Conservation (phyloP, 257 asterid genomes). For the Solanum pinnatisectum region DNA sequence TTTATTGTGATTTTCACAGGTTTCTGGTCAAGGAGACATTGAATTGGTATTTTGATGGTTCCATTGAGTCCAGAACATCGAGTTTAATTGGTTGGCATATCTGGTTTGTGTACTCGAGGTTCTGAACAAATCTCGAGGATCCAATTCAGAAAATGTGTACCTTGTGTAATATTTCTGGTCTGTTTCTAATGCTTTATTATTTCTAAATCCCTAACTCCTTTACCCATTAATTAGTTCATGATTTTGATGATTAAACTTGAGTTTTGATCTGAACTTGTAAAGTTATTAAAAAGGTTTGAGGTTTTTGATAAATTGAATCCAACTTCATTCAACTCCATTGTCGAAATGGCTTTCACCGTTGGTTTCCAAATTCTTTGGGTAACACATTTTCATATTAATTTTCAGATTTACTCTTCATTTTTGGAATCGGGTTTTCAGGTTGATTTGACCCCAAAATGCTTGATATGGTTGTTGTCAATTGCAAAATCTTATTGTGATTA, state of each 20-base stretch:
- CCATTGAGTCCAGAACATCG: not conserved
- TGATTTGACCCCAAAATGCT: not conserved
- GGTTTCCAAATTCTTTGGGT: not conserved
- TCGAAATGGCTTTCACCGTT: not conserved
- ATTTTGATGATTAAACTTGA: not conserved
- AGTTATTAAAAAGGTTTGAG: not conserved
- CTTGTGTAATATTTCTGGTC: not conserved
- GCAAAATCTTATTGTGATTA: too few relatives aligned
- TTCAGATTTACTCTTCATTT: not conserved
- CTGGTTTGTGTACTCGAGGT: not conserved
- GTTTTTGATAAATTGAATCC: too few relatives aligned
- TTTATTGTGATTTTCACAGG: not conserved
- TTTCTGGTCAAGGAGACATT: not conserved
- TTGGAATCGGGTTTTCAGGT: not conserved
- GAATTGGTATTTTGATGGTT: too few relatives aligned
- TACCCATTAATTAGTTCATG: not conserved
- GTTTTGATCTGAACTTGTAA: not conserved
- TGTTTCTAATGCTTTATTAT: not conserved
- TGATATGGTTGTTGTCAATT: not conserved
- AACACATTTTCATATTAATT: not conserved
- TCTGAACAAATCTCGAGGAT: too few relatives aligned
- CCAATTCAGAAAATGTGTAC: not conserved
- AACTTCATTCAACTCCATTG: not conserved
- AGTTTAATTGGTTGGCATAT: not conserved
- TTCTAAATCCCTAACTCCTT: not conserved